These are phyloP conservation scores for Heliamphora exappendiculata DNA, from an alignment of 148 eudicot species.

Conservation along the genomic window DNA sequence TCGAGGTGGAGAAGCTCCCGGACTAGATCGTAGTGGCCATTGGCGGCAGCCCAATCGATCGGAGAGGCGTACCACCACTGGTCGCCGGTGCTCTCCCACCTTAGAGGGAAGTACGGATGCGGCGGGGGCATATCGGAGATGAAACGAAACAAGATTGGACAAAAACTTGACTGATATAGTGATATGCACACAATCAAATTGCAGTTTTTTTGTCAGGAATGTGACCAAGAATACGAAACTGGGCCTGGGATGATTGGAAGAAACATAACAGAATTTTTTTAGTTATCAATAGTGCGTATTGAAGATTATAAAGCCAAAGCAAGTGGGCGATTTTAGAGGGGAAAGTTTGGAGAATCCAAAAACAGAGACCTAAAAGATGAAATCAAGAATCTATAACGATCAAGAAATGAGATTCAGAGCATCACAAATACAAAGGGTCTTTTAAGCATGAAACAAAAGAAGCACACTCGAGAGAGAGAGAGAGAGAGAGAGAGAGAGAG, in stretches of 20 bases:
- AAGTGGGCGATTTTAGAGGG: neutral
- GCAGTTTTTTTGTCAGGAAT: neutral
- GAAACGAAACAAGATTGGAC: slow-evolving; percentile 2
- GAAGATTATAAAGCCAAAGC: neutral
- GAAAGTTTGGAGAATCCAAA: neutral
- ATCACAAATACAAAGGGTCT: slow-evolving; percentile 1
- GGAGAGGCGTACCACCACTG: slow-evolving; percentile 96
- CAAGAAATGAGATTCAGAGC: neutral
- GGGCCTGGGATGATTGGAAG: neutral
- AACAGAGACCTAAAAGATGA: neutral
- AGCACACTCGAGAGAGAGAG: neutral
- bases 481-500: neutral
- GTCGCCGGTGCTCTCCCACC: slow-evolving; percentile 86
- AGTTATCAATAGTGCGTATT: neutral
- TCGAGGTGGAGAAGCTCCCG: slow-evolving; percentile 57
- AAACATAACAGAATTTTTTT: neutral
- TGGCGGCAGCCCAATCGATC: slow-evolving; percentile 78
- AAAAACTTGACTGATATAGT: slow-evolving; percentile 12
- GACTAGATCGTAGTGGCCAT: slow-evolving; percentile 65
- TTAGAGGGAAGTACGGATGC: slow-evolving; percentile 36
- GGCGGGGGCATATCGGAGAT: slow-evolving; percentile 32
- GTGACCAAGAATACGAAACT: neutral
- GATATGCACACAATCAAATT: too few species aligned
- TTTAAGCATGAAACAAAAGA: neutral
- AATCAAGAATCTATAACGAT: neutral